Percentiles rank a stretch among this genome's conserved stretches.
phyloP scores from a whole-genome alignment of 805 yeast genomes.

The Cyberlindnera euphorbiiphila region DNA sequence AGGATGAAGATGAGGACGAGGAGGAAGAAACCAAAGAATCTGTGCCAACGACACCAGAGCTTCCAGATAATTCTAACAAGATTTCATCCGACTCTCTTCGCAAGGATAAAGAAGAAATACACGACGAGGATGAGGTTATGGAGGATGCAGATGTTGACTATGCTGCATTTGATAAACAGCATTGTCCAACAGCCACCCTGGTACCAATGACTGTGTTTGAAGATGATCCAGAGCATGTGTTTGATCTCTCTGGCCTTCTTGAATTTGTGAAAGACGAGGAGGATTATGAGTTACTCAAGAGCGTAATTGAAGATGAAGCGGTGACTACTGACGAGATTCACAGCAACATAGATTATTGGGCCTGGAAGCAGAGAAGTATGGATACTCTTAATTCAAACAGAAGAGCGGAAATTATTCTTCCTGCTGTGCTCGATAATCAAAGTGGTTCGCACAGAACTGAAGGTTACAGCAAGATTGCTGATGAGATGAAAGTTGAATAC shows the following conservation, averaged over 20 bases:
- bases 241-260: constrained; percentile 49
- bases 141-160: constrained; percentile 23
- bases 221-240: constrained; percentile 29
- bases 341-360: constrained; percentile 48
- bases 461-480: constrained; percentile 72
- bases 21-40: constrained; percentile 28
- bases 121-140: constrained; percentile 8
- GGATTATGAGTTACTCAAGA: constrained; percentile 54
- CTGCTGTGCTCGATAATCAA: constrained; percentile 33
- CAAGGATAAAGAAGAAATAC: constrained; percentile 19
- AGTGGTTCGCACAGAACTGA: constrained; percentile 68
- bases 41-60: constrained; percentile 28
- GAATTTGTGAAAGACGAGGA: constrained; percentile 65
- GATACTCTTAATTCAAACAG: constrained; percentile 10
- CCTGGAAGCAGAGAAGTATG: constrained; percentile 52
- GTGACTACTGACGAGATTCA: constrained; percentile 2
- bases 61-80: constrained; percentile 18
- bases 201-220: constrained; percentile 55
- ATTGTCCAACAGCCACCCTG: constrained; percentile 46
- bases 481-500: constrained; percentile 67
- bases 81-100: constrained; percentile 5
- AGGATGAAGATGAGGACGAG: constrained; percentile 31
- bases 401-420: constrained; percentile 16
- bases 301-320: constrained; percentile 31
- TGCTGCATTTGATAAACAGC: constrained; percentile 32